phyloP scores from a whole-genome alignment of 495 filamentous ascomycete genomes.

The Penicillium fimorum region DNA sequence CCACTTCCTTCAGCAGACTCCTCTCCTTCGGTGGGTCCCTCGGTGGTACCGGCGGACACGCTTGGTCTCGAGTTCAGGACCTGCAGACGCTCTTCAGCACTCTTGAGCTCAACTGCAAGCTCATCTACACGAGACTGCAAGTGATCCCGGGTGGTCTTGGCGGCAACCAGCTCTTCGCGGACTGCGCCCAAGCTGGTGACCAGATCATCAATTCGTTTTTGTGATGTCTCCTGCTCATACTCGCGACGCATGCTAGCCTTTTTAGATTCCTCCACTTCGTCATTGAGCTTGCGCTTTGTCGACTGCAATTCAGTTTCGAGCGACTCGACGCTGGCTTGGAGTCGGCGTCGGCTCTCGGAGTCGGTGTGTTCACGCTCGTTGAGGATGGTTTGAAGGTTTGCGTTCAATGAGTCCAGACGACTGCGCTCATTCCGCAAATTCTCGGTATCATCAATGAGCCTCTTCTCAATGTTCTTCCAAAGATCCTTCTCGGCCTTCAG shows the following conservation, averaged over 20 bases:
- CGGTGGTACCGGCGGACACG: conserved; percentile 43
- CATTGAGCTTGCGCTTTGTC: conserved; percentile 78
- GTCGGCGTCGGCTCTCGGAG: conserved; percentile 70
- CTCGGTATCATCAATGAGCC: conserved; percentile 82
- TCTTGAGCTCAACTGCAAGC: conserved; percentile 79
- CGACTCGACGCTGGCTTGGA: conserved; percentile 72
- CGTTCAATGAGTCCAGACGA: conserved; percentile 74
- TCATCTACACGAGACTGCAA: conserved; percentile 85
- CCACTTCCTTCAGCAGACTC: conserved; percentile 49
- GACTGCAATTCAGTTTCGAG: conserved; percentile 74
- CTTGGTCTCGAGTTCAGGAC: conserved; percentile 74
- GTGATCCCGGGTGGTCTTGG: conserved; percentile 83
- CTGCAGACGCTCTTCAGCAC: conserved; percentile 79
- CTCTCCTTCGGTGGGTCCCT: conserved; percentile 28
- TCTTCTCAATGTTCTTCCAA: conserved; percentile 86
- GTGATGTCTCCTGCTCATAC: conserved; percentile 79
- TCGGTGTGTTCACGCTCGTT: conserved; percentile 90
- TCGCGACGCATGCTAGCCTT: conserved; percentile 78
- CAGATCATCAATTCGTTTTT: conserved; percentile 87
- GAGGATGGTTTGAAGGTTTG: conserved; percentile 76
- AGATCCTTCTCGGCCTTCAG: conserved; percentile 89
- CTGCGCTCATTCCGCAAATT: conserved; percentile 76
- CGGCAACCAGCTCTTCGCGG: conserved; percentile 77
- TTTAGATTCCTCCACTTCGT: conserved; percentile 79
- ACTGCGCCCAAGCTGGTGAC: conserved; percentile 70